Base-by-base conservation (phyloP, 768 basidiomycete genomes). In the Lepiota brunneoincarnata region DNA sequence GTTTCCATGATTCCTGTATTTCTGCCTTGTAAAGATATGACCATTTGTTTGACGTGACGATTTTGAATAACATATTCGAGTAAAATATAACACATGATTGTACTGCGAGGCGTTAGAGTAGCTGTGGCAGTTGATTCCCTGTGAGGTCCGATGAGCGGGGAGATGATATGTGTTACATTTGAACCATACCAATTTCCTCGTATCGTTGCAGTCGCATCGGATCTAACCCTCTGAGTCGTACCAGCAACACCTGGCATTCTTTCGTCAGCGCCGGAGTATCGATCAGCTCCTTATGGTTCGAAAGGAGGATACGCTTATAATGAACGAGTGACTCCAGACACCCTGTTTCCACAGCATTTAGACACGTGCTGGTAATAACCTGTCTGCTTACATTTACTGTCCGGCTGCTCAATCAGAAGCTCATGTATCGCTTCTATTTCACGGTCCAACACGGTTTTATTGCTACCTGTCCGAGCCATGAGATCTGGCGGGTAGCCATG, bases 241-340 rank as follows among this genome's bases (percentile, higher is more conserved):
- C 57, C 44, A 88, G 75, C 38, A 89, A 69, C n/a, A 66, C 55
- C 1, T 74, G 59, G 63, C 85, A 83, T 14, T 81, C 78, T 12
- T 70, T 62, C 23, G 59, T 68, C 55, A 82, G 59, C n/a, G 61
- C 63, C 9, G 48, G 58, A n/a, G 62, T 67, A n/a, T 73, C 68
- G 20, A 72, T 58, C 1, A 61, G 57, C 9, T 66, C 59, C 2
- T 70, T 51, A 58, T 81, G 72, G 28, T 81, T 75, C 49, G 67
- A 69, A n/a, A 89, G 56, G 23, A 93, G 68, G n/a, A 93, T 68
- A 23, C 73, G 76, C 63, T 87, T 87, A 71, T 97, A 97, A 61
- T 90, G 81, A 1, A 93, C 85, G 35, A 97, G 77, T 0, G 92
- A 91, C 62, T 96, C 93, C 79, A 98, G 85, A 64, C 93, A 96